Evolutionary conservation across 2,329 filamentous ascomycete genomes (phyloP).

Genomic region (Drechslerella coelobrocha): DNA sequence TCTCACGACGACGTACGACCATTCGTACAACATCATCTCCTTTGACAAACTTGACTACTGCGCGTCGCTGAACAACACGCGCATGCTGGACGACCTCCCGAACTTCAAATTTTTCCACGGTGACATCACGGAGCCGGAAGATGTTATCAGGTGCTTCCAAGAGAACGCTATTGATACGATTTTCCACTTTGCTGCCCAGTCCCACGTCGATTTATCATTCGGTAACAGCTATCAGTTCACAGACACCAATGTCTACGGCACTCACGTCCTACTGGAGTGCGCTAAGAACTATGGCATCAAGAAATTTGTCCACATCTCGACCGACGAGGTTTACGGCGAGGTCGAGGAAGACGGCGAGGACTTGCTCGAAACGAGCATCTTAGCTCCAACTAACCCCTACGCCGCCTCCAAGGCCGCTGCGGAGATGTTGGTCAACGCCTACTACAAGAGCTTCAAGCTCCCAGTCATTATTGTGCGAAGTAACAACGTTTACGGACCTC

Average conservation of each 20-base stretch:
- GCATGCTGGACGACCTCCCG: constrained; percentile 68
- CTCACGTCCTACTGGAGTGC: constrained; percentile 80
- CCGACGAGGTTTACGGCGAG: constrained; percentile 85
- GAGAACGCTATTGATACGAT: constrained; percentile 77
- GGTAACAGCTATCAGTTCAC: constrained; percentile 83
- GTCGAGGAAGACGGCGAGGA: constrained; percentile 75
- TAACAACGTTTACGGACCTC: constrained; percentile 85
- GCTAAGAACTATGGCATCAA: constrained; percentile 74
- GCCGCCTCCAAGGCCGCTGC: constrained; percentile 81
- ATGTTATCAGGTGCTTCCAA: constrained; percentile 74
- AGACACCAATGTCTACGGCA: constrained; percentile 80
- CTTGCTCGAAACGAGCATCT: constrained; percentile 73
- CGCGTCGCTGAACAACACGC: constrained; percentile 79
- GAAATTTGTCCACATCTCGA: constrained; percentile 81
- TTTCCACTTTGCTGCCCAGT: constrained; percentile 85
- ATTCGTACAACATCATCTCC: constrained; percentile 78
- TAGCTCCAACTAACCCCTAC: constrained; percentile 82
- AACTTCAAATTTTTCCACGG: constrained; percentile 84
- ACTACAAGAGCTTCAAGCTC: constrained; percentile 80
- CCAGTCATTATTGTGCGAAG: constrained; percentile 79
- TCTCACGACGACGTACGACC: constrained; percentile 74
- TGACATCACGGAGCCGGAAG: constrained; percentile 74
- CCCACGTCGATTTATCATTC: constrained; percentile 82
- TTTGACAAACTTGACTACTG: constrained; percentile 88
- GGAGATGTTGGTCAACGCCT: constrained; percentile 87